Evolutionary conservation across 1,284 basidiomycete genomes (phyloP), one percentile per base, ranked within the genome.

Genomic region (Schizopora paradoxa): DNA sequence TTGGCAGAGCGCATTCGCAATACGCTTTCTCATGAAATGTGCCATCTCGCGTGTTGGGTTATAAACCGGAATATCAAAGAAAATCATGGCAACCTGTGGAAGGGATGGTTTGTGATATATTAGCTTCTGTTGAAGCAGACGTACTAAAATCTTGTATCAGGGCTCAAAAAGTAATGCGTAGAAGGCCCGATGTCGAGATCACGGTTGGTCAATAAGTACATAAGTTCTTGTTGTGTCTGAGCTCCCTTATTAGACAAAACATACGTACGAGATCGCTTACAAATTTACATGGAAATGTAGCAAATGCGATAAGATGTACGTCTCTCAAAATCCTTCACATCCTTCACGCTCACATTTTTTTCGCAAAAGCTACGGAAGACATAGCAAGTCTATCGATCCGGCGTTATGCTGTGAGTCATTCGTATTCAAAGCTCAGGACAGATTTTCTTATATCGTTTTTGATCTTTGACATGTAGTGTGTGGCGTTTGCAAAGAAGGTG

Each of bases 21-120:
- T 58, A 92, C 90, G 0, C 65, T 92, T 2, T 77, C 85, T 22
- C 89, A 92, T 56, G 90, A 92, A 62, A 87, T 92, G 81, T 92
- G 89, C 52, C 90, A 91, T 62, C 65, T 92, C 22, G 88, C 88
- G 4, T 80, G 77, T 46, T 92, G 90, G 89, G 66, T 85, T 25
- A 82, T 91, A 43, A 74, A 85, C 56, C 64, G 72, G 7, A 70
- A 78, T 19, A 72, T 79, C 3, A 76, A 77, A 41, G 84, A 85
- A 59, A 72, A 72, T 11, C 87, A 91, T 54, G 87, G 86, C 10
- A 66, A 61, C 11, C 61, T 77, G 7, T 91, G 83, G 65, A 83
- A 82, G 56, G 61, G 61, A 41, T 91, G 89, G 88, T 86, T 59
- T 21, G 13, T 35, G 22, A 5, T 33, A 27, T 33, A 8, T 19